phyloP scores from a whole-genome alignment of 2,329 filamentous ascomycete genomes.

The Plectosphaerella plurivora region DNA sequence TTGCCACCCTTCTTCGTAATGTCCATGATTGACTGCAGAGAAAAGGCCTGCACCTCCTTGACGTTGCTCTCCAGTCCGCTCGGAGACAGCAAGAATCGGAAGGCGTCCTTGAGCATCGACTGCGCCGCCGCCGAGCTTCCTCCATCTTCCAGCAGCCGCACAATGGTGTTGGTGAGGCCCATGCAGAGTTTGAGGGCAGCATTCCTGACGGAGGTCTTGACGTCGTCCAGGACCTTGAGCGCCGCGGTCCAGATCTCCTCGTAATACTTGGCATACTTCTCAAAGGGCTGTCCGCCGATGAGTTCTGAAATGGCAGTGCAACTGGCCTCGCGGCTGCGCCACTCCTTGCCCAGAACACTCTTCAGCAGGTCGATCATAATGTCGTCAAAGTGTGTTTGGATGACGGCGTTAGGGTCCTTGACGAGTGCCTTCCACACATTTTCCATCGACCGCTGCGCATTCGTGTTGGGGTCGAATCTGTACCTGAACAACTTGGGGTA shows the following conservation, averaged over 20 bases:
- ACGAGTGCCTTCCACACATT: conserved; percentile 97
- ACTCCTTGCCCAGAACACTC: conserved; percentile 85
- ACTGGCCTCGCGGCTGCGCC: conserved; percentile 88
- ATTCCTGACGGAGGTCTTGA: conserved; percentile 82
- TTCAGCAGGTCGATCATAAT: conserved; percentile 86
- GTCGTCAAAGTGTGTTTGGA: conserved; percentile 78
- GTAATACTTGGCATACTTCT: conserved; percentile 79
- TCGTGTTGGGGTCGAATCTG: conserved; percentile 89
- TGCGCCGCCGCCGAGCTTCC: conserved; percentile 65
- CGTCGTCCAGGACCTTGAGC: conserved; percentile 91
- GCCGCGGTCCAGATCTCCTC: conserved; percentile 79
- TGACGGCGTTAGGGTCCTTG: conserved; percentile 72
- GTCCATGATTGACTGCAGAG: conserved; percentile 77
- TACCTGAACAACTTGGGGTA: conserved; percentile 95
- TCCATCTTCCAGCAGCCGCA: conserved; percentile 78
- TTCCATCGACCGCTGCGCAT: conserved; percentile 93
- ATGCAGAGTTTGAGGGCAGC: conserved; percentile 81
- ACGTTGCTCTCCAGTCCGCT: conserved; percentile 86
- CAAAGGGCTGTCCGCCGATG: conserved; percentile 72
- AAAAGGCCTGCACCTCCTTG: conserved; percentile 80
- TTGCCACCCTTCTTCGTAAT: conserved; percentile 87
- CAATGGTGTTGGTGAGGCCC: conserved; percentile 77
- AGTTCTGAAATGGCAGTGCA: conserved; percentile 87
- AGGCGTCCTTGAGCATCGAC: conserved; percentile 77
- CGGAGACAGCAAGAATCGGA: conserved; percentile 86